Base-by-base conservation (phyloP, 768 basidiomycete genomes). In the Roridomyces roridus region DNA sequence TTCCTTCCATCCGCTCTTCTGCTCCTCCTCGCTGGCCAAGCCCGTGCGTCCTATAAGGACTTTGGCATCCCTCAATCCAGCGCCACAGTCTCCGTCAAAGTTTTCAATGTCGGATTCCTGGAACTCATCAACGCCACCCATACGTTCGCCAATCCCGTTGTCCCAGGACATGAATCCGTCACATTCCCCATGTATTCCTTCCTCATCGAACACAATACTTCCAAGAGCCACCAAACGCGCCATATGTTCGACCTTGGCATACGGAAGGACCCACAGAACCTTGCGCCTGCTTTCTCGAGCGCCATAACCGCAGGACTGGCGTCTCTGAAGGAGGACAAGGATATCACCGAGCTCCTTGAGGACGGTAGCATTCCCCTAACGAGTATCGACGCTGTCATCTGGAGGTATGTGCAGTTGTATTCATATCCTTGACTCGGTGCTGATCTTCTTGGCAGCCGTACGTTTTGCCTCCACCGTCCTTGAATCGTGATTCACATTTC, bases 161-260 rank as follows among this genome's bases (percentile, higher is more conserved):
- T 61, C 14, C 59, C 54, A 2, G 59, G 59, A 1, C 54, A 36
- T n/a, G 59, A 61, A 23, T n/a, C 24, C 6, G 14, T 61, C 24
- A 52, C 44, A 14, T 41, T 56, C 31, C 59, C 59, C 7, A 52
- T 61, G 36, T 39, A 47, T 21, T 54, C 59, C 5, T 61, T 56
- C 35, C 50, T 61, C 31, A 9, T 61, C 12, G 46, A 51, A 41
- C 59, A 61, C 41, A 26, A 47, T 24, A 15, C 7, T 8, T 8
- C 46, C 49, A 26, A 56, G 45, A 41, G 17, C 34, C 39, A 36
- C 8, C 20, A 18, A 12, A 34, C 31, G 11, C 31, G 31, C 11
- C 36, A 56, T 50, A 61, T 61, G 59, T 61, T 61, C 35, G 59
- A 61, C 39, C 46, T 61, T 7, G 59, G 50, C 7, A 61, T 61